These are phyloP conservation scores for Candida xyloterini DNA, from an alignment of 805 yeast species.

Conservation along the genomic window DNA sequence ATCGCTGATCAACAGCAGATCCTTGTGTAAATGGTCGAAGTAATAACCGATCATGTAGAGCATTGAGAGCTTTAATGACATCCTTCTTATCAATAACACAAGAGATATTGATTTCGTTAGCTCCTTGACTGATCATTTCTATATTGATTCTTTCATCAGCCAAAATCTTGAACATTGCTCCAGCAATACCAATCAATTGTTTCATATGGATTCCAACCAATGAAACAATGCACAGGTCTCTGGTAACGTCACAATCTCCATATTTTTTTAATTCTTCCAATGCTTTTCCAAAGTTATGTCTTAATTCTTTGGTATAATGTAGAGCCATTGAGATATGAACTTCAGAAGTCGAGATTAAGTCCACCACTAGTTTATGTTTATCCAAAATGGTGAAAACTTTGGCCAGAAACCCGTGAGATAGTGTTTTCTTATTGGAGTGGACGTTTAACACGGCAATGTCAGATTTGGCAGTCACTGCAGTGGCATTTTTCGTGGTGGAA, in stretches of 20 bases:
- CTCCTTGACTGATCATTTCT: constrained; percentile 98
- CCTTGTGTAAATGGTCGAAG: constrained; percentile 40
- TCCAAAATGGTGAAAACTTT: constrained; percentile 84
- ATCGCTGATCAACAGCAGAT: constrained; percentile 41
- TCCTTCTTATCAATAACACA: constrained; percentile 88
- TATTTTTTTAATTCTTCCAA: constrained; percentile 71
- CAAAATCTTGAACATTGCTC: constrained; percentile 90
- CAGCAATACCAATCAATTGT: constrained; percentile 94
- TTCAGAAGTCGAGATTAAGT: constrained; percentile 93
- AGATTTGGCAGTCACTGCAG: constrained; percentile 94
- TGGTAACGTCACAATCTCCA: constrained; percentile 87
- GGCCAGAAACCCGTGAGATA: constrained; percentile 94
- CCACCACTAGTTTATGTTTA: constrained; percentile 82
- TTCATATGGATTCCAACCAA: constrained; percentile 97
- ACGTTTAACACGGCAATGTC: constrained; percentile 89
- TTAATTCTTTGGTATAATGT: constrained; percentile 65
- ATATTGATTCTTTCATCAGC: constrained; percentile 91
- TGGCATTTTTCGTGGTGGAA: constrained; percentile 65
- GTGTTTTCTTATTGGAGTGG: constrained; percentile 88
- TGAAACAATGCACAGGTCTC: constrained; percentile 86
- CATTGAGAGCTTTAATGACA: constrained; percentile 78
- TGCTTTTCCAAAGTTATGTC: constrained; percentile 61
- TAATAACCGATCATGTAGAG: constrained; percentile 75
- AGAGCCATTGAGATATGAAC: constrained; percentile 98
- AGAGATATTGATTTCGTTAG: constrained; percentile 94